Evolutionary conservation across 192 early-diverging fungal genomes (phyloP).

Genomic region (Podila clonocystis): DNA sequence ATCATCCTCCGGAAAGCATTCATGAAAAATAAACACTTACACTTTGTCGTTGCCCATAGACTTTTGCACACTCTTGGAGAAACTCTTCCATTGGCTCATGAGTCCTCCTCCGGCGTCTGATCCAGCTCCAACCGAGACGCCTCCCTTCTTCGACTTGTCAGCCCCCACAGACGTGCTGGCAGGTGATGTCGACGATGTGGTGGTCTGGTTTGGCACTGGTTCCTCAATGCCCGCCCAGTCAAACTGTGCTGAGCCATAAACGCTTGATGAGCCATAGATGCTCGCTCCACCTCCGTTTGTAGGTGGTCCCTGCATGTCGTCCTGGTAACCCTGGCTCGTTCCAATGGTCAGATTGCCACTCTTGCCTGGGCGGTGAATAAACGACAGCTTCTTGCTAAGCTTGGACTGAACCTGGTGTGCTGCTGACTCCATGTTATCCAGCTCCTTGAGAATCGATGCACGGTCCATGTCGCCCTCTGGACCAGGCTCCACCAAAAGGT

Average conservation of each 20-base stretch:
- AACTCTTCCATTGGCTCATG: slow-evolving; percentile 52
- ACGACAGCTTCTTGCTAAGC: slow-evolving; percentile 46
- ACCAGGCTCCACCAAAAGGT: slow-evolving; percentile 36
- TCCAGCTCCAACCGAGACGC: slow-evolving; percentile 22
- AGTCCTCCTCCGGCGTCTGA: slow-evolving; percentile 34
- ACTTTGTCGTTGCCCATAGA: slow-evolving; percentile 52
- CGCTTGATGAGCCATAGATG: slow-evolving; percentile 13
- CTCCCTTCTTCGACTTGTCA: slow-evolving; percentile 37
- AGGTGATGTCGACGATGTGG: neutral
- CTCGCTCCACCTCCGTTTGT: slow-evolving; percentile 23
- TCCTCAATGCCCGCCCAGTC: slow-evolving; percentile 20
- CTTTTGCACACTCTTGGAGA: slow-evolving; percentile 54
- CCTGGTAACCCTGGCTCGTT: slow-evolving; percentile 29
- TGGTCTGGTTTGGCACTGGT: slow-evolving; percentile 10
- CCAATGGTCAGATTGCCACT: slow-evolving; percentile 30
- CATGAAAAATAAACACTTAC: slow-evolving; percentile 16
- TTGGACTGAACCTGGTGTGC: slow-evolving; percentile 31
- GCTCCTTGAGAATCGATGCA: slow-evolving; percentile 19
- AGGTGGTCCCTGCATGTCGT: slow-evolving; percentile 34
- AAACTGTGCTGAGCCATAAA: slow-evolving; percentile 4
- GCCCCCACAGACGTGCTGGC: neutral
- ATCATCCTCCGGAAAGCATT: neutral
- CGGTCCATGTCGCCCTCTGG: slow-evolving; percentile 24
- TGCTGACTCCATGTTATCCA: slow-evolving; percentile 21
- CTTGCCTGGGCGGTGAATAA: slow-evolving; percentile 45